Conservation (phyloP, 768 basidiomycete species). For the Pholiota molesta region DNA sequence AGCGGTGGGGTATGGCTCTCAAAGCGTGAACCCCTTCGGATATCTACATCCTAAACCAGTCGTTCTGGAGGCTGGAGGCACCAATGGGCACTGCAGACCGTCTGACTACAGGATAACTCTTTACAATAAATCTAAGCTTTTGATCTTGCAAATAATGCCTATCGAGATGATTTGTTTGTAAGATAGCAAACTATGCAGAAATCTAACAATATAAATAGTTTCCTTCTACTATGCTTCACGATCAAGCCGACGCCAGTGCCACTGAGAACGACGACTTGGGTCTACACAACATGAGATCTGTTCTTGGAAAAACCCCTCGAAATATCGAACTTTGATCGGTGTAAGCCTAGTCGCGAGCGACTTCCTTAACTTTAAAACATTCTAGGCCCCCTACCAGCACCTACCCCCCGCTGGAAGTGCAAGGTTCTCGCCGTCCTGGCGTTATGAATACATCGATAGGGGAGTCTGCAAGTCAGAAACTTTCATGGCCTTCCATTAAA, state of each 20-base stretch:
- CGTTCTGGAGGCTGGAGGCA: not conserved
- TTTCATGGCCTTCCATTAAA: no score
- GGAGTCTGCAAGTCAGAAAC: no score
- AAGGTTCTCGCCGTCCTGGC: not conserved
- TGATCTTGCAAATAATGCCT: not conserved
- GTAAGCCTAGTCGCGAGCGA: not conserved
- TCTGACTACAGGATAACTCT: not conserved
- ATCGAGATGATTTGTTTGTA: not conserved
- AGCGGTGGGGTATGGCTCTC: not conserved
- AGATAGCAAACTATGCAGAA: not conserved
- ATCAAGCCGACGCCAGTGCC: not conserved
- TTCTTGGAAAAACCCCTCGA: not conserved
- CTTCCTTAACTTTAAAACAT: not conserved
- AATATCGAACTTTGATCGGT: not conserved
- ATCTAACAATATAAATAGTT: not conserved
- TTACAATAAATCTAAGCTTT: not conserved
- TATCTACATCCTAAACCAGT: not conserved
- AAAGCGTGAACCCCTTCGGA: not conserved
- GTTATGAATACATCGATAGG: no score
- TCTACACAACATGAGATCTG: not conserved
- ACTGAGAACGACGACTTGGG: not conserved
- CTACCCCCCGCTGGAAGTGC: not conserved
- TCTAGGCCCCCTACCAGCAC: not conserved
- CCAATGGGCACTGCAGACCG: not conserved
- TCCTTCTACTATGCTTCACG: not conserved